Evolutionary conservation across 2,329 filamentous ascomycete genomes (phyloP), one percentile per base, ranked within the genome.

Genomic region (Apiospora hydei): DNA sequence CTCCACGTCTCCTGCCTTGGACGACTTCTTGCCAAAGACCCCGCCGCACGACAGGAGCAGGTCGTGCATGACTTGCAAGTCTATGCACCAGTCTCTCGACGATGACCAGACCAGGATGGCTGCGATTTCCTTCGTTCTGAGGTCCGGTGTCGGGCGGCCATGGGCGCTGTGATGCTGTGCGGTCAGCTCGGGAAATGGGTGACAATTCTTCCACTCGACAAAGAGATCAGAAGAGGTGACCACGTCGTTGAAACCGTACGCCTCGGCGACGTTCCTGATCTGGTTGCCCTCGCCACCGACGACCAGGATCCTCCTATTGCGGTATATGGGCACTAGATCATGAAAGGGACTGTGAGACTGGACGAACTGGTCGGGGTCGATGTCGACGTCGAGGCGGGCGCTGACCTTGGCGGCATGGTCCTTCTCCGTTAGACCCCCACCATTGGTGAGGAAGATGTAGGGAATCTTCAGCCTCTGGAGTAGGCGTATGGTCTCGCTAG

Each of bases 271-370:
- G 0, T 80, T 24, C 14, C 79, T 77, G 57, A 81, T 78, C 21
- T 79, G 72, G 16, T 80, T 70, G 5, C 77, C 78, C 5, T 86
- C 83, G 3, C 88, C 89, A 11, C 89, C 89, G 10, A 88, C 82
- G 0, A 87, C 86, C 24, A 91, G 78, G 38, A 90, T 82, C 53
- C 84, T 85, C 76, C 87, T 85, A 68, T 88, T 85, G 26, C 87
- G 83, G 69, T 89, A 85, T 26, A 76, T 43, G 0, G 74, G 71
- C 1, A 89, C 86, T 70, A 92, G 82, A 71, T 89, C 86, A 43
- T 86, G 87, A 77, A 93, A 94, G 0, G 93, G 93, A 0, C 92
- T 94, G 81, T 95, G 93, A 34, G 90, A 92, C 79, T 95, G 93
- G 14, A 95, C 86, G 74, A 94, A 91, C 69, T 82, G 80, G n/a